Evolutionary conservation across 192 early-diverging fungal species (phyloP), one percentile per base, ranked within the genome.

Genomic region (Polychytrium aggregatum): DNA sequence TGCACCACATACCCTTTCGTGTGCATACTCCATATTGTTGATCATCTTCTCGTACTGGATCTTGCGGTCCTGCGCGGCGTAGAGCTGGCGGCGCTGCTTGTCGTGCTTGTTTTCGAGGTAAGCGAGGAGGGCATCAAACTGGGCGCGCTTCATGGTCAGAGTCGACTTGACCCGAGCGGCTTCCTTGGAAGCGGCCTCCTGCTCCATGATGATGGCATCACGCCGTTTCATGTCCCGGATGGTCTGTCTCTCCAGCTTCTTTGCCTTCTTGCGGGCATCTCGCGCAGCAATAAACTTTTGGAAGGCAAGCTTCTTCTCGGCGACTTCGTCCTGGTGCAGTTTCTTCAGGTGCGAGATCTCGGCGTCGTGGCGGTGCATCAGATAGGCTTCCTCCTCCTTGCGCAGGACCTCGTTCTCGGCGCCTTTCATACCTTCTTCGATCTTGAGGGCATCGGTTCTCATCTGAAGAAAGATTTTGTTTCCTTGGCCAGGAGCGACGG

Each of bases 181-280:
- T 0, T 24, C 27, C 16, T 11, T 20, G n/a, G 52, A 37, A 26
- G 42, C 30, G 9, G 27, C 44, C 10, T 53, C 34, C 44, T 53
- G 52, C 7, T 30, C 28, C 34, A 37, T 30, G 18, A 62, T 50
- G 18, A 46, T 13, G 27, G 22, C 7, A 39, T 63, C 62, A 11
- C 62, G 34, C 8, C 27, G 25, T 24, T 63, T 63, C 10, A 47
- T 44, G 20, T 52, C 56, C n/a, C 55, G 48, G 36, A 63, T 50
- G 8, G 48, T 44, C 20, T 48, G 38, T 28, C 56, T 25, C n/a
- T 56, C 44, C 29, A 41, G 22, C 21, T 46, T 30, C 39, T 63
- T 63, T 11, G 50, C 45, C 9, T 20, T 10, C 45, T 63, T 57
- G 22, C 55, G 55, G 22, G 53, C 62, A 10, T 21, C 21, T 2